These are phyloP conservation scores for Solanum chilense DNA, from an alignment of 257 asterid genomes.

Conservation along the genomic window DNA sequence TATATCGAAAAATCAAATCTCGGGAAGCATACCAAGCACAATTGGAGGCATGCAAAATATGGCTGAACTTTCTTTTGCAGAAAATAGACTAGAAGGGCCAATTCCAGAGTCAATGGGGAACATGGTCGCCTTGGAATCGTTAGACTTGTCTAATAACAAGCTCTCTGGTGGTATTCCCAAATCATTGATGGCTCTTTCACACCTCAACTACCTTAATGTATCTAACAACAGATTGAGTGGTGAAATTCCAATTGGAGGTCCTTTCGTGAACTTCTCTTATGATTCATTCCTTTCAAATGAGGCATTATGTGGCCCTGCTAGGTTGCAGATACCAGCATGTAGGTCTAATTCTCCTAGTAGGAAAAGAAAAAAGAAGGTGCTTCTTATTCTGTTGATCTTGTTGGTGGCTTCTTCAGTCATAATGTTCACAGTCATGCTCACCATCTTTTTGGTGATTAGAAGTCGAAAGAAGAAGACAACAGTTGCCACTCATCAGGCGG, in stretches of 20 bases:
- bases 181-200: constrained; percentile 1
- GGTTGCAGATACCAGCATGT: constrained; percentile 7
- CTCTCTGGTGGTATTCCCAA: constrained; percentile 15
- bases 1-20: constrained; percentile 7
- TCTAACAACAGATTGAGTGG: constrained; percentile 14
- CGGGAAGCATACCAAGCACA: constrained; percentile 3
- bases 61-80: not conserved
- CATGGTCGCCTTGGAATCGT: not conserved
- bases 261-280: constrained; percentile 5
- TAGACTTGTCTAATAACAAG: constrained; percentile 15
- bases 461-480: not conserved
- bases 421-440: not conserved
- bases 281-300: constrained; percentile 11
- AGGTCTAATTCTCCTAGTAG: not conserved
- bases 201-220: not conserved
- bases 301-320: constrained; percentile 12
- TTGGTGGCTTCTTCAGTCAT: not conserved
- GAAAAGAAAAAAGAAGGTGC: not conserved
- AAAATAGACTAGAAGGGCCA: constrained; percentile 14
- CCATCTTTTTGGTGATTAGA: not conserved
- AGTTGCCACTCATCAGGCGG: not conserved
- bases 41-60: constrained; percentile 3
- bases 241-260: constrained; percentile 17
- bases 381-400: not conserved
- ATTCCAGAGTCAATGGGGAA: constrained; percentile 9